Conservation (phyloP, 805 yeast genomes). For the Danielozyma ontarioensis region DNA sequence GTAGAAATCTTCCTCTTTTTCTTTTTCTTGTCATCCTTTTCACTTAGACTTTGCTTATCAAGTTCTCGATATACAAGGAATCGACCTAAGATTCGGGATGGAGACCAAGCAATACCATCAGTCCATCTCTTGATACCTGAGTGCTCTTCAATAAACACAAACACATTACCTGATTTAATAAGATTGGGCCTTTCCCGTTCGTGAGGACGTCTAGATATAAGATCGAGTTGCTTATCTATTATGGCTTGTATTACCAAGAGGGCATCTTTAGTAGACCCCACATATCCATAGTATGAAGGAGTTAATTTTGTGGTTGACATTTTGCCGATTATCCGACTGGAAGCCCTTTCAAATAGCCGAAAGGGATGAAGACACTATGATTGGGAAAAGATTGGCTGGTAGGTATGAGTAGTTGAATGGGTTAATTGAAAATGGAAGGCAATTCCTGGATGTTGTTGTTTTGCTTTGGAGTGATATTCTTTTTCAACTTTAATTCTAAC, state of each 20-base stretch:
- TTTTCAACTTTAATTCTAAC: not conserved
- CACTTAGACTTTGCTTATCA: slow-evolving; percentile 34
- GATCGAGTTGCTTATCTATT: slow-evolving; percentile 50
- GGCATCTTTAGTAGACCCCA: slow-evolving; percentile 81
- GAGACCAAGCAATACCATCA: slow-evolving; percentile 93
- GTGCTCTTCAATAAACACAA: slow-evolving; percentile 77
- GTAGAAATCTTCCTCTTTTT: slow-evolving; percentile 20
- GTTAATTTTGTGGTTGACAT: slow-evolving; percentile 12
- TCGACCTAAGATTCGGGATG: slow-evolving; percentile 81
- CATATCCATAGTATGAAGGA: slow-evolving; percentile 72
- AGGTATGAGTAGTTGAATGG: too few species aligned
- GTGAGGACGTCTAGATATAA: slow-evolving; percentile 74
- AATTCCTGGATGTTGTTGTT: too few species aligned
- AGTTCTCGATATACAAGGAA: slow-evolving; percentile 77
- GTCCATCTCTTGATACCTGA: slow-evolving; percentile 94
- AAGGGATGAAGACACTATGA: too few species aligned
- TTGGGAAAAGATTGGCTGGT: too few species aligned
- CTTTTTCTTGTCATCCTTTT: slow-evolving; percentile 41
- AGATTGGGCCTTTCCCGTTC: slow-evolving; percentile 66
- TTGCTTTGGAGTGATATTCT: not conserved
- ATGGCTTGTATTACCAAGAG: slow-evolving; percentile 77
- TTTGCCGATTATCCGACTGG: too few species aligned
- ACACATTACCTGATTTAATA: slow-evolving; percentile 73
- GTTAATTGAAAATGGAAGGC: too few species aligned
- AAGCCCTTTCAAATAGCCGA: not conserved